Conservation (phyloP, 83 land plant species). For the Picea mariana region DNA sequence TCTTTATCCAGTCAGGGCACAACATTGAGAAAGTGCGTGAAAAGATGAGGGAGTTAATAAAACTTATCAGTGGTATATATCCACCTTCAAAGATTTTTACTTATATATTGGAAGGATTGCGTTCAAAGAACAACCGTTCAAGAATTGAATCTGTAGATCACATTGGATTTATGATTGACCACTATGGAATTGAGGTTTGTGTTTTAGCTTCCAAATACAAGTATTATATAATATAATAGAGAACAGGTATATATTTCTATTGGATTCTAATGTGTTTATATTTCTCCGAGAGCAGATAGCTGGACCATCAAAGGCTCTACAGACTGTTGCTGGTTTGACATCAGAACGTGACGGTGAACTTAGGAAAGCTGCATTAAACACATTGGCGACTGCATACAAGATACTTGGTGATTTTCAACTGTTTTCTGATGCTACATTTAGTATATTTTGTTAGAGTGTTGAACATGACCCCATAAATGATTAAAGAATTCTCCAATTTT, state of each 20-base stretch:
- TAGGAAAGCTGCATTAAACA: slow-evolving; percentile 91
- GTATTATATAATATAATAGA: no score
- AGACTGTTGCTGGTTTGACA: slow-evolving; percentile 82
- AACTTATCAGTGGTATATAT: slow-evolving; percentile 64
- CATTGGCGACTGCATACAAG: slow-evolving; percentile 91
- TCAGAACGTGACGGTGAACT: slow-evolving; percentile 97
- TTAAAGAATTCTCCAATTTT: no score
- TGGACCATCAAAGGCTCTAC: slow-evolving; percentile 83
- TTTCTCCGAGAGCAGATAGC: no score
- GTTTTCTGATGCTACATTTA: no score
- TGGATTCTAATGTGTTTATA: no score
- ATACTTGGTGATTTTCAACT: no score
- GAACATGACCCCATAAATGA: no score
- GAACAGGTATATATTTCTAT: no score
- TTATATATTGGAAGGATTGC: slow-evolving; percentile 86
- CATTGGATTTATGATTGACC: slow-evolving; percentile 83
- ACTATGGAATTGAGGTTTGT: slow-evolving; percentile 92
- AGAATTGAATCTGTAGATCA: slow-evolving; percentile 91
- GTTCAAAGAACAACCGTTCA: slow-evolving; percentile 91
- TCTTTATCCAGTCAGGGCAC: slow-evolving; percentile 99
- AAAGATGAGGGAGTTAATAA: slow-evolving; percentile 86
- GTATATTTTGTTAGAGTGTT: no score
- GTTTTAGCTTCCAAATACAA: no score
- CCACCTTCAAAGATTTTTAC: slow-evolving; percentile 84
- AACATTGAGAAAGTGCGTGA: slow-evolving; percentile 95